Conservation (phyloP, 352 stramenopile species). For the Pythium monospermum region DNA sequence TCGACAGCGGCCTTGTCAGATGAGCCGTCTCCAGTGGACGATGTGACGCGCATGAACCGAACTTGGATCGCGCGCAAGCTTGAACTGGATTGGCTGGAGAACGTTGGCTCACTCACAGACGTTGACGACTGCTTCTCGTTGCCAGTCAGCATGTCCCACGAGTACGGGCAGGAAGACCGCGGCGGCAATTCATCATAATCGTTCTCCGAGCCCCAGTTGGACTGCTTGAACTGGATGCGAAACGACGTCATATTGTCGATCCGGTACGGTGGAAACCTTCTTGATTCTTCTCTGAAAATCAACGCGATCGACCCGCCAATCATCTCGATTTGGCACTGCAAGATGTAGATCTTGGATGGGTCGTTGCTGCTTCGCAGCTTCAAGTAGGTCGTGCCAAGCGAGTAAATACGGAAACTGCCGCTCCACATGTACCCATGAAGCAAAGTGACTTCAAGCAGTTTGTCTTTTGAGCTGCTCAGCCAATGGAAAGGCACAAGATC, state of each 20-base stretch:
- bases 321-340: conserved; percentile 85
- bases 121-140: conserved; percentile 54
- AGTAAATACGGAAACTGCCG: conserved; percentile 83
- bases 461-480: conserved; percentile 67
- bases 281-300: conserved; percentile 83
- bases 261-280: conserved; percentile 83
- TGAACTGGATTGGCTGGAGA: conserved; percentile 46
- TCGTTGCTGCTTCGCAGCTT: conserved; percentile 76
- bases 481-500: conserved; percentile 83
- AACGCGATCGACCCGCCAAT: conserved; percentile 80
- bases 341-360: conserved; percentile 77
- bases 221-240: conserved; percentile 83
- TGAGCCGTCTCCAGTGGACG: conserved; percentile 45
- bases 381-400: conserved; percentile 80
- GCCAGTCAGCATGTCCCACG: conserved; percentile 80
- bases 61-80: conserved; percentile 71
- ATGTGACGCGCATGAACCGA: conserved; percentile 86
- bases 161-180: conserved; percentile 74
- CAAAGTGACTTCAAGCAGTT: conserved; percentile 82
- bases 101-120: conserved; percentile 58
- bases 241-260: conserved; percentile 92
- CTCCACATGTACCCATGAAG: conserved; percentile 81
- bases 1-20: conserved; percentile 80
- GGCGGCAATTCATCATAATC: conserved; percentile 75
- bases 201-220: conserved; percentile 61